Evolutionary conservation across 768 basidiomycete genomes (phyloP).

Genomic region (Trametes gibbosa): DNA sequence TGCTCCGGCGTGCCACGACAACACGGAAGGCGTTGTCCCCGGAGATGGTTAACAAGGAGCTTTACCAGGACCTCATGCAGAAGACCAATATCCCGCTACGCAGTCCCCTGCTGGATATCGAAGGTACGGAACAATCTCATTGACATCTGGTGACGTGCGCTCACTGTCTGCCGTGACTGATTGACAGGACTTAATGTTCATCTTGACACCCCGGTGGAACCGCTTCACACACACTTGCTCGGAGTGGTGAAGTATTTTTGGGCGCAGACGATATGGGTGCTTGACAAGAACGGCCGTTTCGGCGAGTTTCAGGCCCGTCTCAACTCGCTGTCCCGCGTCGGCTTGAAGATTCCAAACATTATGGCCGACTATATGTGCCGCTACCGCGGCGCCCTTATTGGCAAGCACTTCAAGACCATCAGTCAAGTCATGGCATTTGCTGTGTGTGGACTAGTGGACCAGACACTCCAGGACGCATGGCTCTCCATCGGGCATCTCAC

Average conservation of each 20-base stretch:
- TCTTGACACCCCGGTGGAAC: constrained; percentile 32
- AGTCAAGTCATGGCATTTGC: constrained; percentile 19
- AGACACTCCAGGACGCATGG: constrained; percentile 21
- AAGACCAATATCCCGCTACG: neutral
- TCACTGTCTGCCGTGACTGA: neutral
- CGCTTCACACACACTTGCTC: constrained; percentile 35
- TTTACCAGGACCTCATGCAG: constrained; percentile 1
- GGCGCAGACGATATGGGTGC: constrained; percentile 22
- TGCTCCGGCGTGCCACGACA: neutral
- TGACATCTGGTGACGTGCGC: too few species aligned
- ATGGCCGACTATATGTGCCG: constrained; percentile 32
- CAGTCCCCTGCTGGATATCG: constrained; percentile 11
- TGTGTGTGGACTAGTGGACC: constrained; percentile 15
- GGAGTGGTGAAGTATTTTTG: constrained; percentile 37
- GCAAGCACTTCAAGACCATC: constrained; percentile 32
- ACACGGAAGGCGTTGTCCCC: neutral
- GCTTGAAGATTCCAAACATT: constrained; percentile 27
- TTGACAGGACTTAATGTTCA: constrained; percentile 30
- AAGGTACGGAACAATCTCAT: neutral
- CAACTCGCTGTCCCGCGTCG: constrained; percentile 24
- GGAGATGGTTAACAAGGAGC: neutral
- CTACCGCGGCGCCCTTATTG: constrained; percentile 32
- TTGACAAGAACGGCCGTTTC: constrained; percentile 26
- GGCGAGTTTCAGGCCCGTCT: constrained; percentile 26
- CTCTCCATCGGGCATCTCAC: constrained; percentile 19